Conservation (phyloP, 257 asterid species). For the Lithospermum erythrorhizon region DNA sequence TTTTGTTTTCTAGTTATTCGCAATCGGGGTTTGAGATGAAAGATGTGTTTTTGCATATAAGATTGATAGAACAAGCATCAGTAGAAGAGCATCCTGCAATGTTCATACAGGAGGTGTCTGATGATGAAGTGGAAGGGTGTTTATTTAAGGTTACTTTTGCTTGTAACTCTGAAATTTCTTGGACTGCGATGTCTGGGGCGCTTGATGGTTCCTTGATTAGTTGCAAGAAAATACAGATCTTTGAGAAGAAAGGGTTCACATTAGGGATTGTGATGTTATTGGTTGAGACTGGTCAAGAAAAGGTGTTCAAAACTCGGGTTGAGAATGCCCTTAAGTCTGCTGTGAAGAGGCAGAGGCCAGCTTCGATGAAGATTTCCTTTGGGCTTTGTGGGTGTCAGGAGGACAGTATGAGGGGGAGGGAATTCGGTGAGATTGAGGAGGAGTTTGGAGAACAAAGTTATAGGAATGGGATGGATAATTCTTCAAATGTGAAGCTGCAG, state of each 20-base stretch:
- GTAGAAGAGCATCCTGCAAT: constrained; percentile 69
- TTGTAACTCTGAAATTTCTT: constrained; percentile 75
- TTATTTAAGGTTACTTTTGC: constrained; percentile 78
- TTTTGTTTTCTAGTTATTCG: constrained; percentile 47
- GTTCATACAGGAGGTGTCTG: constrained; percentile 56
- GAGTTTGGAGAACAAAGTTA: constrained; percentile 49
- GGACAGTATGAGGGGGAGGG: constrained; percentile 57
- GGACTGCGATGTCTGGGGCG: constrained; percentile 90
- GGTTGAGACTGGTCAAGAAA: constrained; percentile 75
- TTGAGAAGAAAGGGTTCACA: constrained; percentile 87
- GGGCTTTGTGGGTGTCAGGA: constrained; percentile 97
- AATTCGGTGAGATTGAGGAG: constrained; percentile 55
- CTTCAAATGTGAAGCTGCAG: constrained; percentile 22
- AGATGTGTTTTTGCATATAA: constrained; percentile 90
- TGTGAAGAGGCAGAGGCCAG: constrained; percentile 59
- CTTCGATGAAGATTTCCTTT: constrained; percentile 69
- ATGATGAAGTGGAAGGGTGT: constrained; percentile 47
- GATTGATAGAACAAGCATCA: constrained; percentile 80
- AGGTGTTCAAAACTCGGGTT: constrained; percentile 52
- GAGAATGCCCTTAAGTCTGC: constrained; percentile 71
- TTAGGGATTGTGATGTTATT: constrained; percentile 59
- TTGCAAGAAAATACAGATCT: constrained; percentile 81
- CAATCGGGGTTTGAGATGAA: constrained; percentile 95
- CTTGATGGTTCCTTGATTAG: constrained; percentile 79
- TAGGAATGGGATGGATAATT: constrained; percentile 49